Conservation (phyloP, 441 rosid genomes). For the Populus tomentosa region DNA sequence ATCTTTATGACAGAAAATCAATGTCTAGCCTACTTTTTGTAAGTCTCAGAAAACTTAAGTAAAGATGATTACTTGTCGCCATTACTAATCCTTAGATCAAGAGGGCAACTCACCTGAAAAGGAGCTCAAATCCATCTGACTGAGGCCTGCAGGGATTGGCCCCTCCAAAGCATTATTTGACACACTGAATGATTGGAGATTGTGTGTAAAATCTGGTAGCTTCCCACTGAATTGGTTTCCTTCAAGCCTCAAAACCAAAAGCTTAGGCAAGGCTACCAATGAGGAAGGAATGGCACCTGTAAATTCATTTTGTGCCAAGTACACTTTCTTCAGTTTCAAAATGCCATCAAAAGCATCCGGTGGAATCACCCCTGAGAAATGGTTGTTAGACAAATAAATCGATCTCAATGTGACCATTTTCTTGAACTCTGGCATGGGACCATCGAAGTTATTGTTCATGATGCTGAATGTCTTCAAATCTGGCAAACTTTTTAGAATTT, state of each 20-base stretch:
- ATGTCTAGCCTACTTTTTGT: neutral
- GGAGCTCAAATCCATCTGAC: slow-evolving; percentile 20
- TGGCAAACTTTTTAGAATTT: slow-evolving; percentile 27
- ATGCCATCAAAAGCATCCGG: slow-evolving; percentile 51
- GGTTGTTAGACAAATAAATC: slow-evolving; percentile 51
- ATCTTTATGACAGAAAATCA: neutral
- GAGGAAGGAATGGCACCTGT: slow-evolving; percentile 57
- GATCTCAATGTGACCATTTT: slow-evolving; percentile 45
- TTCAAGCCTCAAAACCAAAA: slow-evolving; percentile 52
- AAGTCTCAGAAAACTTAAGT: neutral
- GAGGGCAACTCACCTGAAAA: slow-evolving; percentile 38
- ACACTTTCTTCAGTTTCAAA: slow-evolving; percentile 50
- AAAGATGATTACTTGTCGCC: neutral
- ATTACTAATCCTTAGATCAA: neutral
- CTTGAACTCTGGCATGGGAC: slow-evolving; percentile 49
- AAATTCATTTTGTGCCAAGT: slow-evolving; percentile 44
- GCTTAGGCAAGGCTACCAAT: slow-evolving; percentile 41
- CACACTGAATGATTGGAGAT: slow-evolving; percentile 31
- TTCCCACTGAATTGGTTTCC: slow-evolving; percentile 51
- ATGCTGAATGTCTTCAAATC: slow-evolving; percentile 49
- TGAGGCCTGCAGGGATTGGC: slow-evolving; percentile 42
- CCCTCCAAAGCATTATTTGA: slow-evolving; percentile 59
- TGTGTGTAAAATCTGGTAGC: slow-evolving; percentile 44
- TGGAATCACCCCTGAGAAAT: slow-evolving; percentile 49
- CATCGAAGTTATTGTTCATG: slow-evolving; percentile 47